Evolutionary conservation across 805 yeast species (phyloP).

Genomic region (Saccharomyces kudriavzevii): DNA sequence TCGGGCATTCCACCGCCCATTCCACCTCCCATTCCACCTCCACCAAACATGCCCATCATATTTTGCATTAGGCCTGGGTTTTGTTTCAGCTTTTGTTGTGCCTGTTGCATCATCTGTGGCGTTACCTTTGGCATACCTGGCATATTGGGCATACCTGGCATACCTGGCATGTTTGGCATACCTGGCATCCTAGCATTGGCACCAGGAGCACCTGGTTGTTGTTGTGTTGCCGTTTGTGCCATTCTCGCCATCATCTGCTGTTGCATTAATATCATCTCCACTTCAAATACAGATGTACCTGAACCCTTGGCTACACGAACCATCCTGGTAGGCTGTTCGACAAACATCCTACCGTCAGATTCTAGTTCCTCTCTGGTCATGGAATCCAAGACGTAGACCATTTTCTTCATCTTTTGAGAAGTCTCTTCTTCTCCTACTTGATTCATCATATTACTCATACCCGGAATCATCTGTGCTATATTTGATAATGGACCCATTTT

Average conservation of each 20-base stretch:
- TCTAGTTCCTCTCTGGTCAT: constrained; percentile 91
- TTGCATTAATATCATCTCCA: constrained; percentile 86
- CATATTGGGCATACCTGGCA: constrained; percentile 51
- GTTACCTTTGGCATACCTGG: constrained; percentile 41
- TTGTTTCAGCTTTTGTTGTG: constrained; percentile 56
- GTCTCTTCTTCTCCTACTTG: constrained; percentile 92
- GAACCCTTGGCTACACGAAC: constrained; percentile 90
- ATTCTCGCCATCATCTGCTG: constrained; percentile 89
- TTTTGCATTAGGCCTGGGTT: constrained; percentile 71
- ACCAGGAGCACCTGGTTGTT: constrained; percentile 33
- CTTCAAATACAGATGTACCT: constrained; percentile 86
- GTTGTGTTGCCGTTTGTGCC: constrained; percentile 61
- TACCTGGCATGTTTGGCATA: constrained; percentile 32
- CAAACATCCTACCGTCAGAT: constrained; percentile 76
- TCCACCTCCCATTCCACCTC: constrained; percentile 31
- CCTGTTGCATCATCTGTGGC: constrained; percentile 38
- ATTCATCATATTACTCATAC: constrained; percentile 75
- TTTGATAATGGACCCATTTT: constrained; percentile 96
- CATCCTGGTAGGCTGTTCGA: constrained; percentile 74
- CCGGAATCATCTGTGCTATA: constrained; percentile 92
- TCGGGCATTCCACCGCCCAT: constrained; percentile 57
- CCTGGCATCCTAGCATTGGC: constrained; percentile 11
- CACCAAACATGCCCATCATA: constrained; percentile 68
- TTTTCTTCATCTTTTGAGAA: constrained; percentile 68
- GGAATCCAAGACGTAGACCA: constrained; percentile 89